Base-by-base conservation (phyloP, 176 grass and related monocot genomes). In the bread wheat (Triticum aestivum) region DNA sequence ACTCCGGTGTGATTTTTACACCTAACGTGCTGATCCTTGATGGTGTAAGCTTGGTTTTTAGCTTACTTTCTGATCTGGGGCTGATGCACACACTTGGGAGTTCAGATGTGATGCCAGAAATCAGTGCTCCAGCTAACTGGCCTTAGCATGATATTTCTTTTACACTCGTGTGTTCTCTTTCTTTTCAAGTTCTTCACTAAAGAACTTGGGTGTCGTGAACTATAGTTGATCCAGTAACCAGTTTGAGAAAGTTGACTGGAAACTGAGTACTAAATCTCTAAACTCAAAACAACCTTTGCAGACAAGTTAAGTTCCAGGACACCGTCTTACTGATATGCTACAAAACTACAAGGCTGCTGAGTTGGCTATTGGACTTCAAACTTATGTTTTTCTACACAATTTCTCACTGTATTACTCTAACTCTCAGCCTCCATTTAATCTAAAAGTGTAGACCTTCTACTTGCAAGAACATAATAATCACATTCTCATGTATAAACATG, bases 401-500 rank as follows among this genome's bases (percentile, higher is more conserved):
- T 59, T 59, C 17, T 58, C 18, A 21, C 54, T 58, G 15, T 58
- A 59, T 67, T 73, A 79, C 7, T 73, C 56, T 4, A 27, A 38
- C 20, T 5, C 63, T 56, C 65, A 58, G 33, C 20, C 26, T 41
- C 41, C 12, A 34, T 73, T 79, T 73, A 62, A 44, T 21, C 23
- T 78, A 11, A 64, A 85, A 62, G 68, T 18, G 10, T 27, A 29
- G 39, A 32, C 23, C 14, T 63, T 84, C 38, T 35, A 61, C n/a
- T 59, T 39, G 44, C 26, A 9, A 61, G 49, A 11, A 27, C 37
- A 20, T 26, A 20, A 20, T 29, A 29, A 39, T 65, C 38, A 64
- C 69, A 76, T 64, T 29, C 7, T 73, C 41, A 39, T 58, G 68
- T 56, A 51, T 83, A 87, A 78, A 56, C 34, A 74, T 83, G 72